Evolutionary conservation across 495 filamentous ascomycete genomes (phyloP).

Genomic region (Staphylotrichum tortipilum): DNA sequence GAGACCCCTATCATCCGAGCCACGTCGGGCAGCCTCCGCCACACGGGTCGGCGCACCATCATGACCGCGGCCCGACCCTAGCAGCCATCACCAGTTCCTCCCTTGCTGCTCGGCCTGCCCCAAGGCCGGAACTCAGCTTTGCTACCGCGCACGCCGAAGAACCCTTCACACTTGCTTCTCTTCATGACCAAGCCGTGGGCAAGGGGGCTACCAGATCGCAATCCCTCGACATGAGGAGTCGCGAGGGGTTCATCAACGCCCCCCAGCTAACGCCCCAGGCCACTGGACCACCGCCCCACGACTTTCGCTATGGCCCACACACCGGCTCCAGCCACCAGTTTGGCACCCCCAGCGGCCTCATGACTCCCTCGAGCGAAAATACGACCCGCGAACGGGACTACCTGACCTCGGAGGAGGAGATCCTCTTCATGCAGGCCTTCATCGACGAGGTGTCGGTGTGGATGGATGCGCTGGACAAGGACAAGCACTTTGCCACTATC

Average conservation of each 20-base stretch:
- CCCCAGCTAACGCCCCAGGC: constrained; percentile 23
- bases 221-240: constrained; percentile 14
- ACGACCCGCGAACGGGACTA: constrained; percentile 38
- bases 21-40: constrained; percentile 10
- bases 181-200: constrained; percentile 18
- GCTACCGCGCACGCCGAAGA: background rate
- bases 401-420: constrained; percentile 64
- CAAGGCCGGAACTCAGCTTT: background rate
- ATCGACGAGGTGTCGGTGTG: constrained; percentile 84
- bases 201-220: constrained; percentile 23
- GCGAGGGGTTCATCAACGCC: constrained; percentile 23
- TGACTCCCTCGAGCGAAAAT: constrained; percentile 45
- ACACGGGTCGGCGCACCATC: background rate
- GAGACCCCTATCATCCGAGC: background rate
- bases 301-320: constrained; percentile 12
- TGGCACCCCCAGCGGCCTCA: constrained; percentile 32
- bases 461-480: constrained; percentile 87
- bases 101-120: background rate
- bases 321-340: constrained; percentile 1
- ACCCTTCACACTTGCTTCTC: constrained; percentile 1
- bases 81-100: background rate
- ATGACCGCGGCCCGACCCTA: background rate
- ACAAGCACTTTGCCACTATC: constrained; percentile 81
- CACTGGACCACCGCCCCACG: background rate
- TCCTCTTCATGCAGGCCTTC: constrained; percentile 81